A percentile compares a stretch with the other conserved stretches of the same genome.
Evolutionary conservation across 306 rosid genomes (phyloP).

Genomic region (Inga leiocalycina): DNA sequence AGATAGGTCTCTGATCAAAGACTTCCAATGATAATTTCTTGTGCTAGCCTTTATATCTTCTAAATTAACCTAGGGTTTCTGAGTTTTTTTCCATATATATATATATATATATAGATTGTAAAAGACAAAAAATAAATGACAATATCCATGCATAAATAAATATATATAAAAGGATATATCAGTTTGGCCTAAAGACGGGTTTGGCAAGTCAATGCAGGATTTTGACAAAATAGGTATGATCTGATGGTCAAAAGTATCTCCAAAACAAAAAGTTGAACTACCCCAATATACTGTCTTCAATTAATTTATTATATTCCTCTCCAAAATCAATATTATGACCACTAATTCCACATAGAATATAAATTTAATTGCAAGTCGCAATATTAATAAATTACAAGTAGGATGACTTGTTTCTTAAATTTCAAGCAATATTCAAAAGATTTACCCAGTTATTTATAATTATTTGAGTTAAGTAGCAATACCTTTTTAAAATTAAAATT

Average conservation of each 20-base stretch:
- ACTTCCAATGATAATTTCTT: no score
- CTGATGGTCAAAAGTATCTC: background rate
- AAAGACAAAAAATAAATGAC: no score
- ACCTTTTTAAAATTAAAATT: background rate
- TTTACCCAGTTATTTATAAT: background rate
- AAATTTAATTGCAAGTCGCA: background rate
- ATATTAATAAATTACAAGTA: background rate
- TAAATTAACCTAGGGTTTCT: no score
- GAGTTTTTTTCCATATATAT: no score
- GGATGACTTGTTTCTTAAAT: background rate
- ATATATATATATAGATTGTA: background rate
- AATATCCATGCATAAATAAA: no score
- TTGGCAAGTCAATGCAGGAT: background rate
- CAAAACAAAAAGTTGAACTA: background rate
- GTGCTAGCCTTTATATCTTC: no score
- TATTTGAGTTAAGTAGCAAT: background rate
- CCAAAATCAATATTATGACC: background rate
- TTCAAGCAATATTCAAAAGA: background rate
- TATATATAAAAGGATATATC: background rate
- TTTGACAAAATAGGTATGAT: background rate
- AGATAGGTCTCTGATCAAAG: background rate
- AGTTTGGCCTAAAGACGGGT: background rate
- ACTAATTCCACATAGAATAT: background rate
- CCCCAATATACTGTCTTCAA: background rate
- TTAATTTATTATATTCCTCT: background rate